Evolutionary conservation across 2,329 filamentous ascomycete genomes (phyloP), one percentile per base, ranked within the genome.

Genomic region (Ceratocystis papillata): DNA sequence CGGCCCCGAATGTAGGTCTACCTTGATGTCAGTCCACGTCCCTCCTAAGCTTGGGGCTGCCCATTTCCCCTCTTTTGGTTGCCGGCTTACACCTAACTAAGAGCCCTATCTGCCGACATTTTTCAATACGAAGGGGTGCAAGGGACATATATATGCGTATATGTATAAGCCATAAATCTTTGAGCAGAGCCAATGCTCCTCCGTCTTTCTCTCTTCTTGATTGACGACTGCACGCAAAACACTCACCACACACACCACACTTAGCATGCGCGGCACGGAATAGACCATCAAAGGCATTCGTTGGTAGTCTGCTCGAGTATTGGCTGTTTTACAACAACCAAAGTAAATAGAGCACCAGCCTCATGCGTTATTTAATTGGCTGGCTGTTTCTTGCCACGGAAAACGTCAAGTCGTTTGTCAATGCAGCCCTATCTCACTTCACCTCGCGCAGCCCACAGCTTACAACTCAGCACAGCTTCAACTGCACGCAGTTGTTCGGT

Each of bases 401-500:
- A 57, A 57, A 33, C 30, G 53, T 30, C 25, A 57, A 57, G 20
- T 22, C 20, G n/a, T 10, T 17, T 48, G n/a, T 48, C 37, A 48
- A 63, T 63, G 20, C 41, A 48, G 61, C 41, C 61, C 61, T 63
- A 63, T 63, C 44, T 45, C 59, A n/a, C 53, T 33, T 10, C 48
- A 50, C 12, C 20, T 50, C 8, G n/a, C 8, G 45, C 45, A 6
- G 20, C 17, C 45, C 20, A 17, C 15, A 48, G 45, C 15, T 17
- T 48, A 22, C 12, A 41, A 41, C 37, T 41, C 37, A 4, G 37
- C 37, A 41, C 12, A 15, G 10, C 37, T 41, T 41, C 3, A 15
- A 41, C 37, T 41, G 3, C 37, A 41, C 37, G 37, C 12, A 5
- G 10, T 41, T 41, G 37, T 41, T 41, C 15, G 37, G 37, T 41